Conservation (phyloP, 371 early-diverging fungal species). For the Rhizopus delemar region DNA sequence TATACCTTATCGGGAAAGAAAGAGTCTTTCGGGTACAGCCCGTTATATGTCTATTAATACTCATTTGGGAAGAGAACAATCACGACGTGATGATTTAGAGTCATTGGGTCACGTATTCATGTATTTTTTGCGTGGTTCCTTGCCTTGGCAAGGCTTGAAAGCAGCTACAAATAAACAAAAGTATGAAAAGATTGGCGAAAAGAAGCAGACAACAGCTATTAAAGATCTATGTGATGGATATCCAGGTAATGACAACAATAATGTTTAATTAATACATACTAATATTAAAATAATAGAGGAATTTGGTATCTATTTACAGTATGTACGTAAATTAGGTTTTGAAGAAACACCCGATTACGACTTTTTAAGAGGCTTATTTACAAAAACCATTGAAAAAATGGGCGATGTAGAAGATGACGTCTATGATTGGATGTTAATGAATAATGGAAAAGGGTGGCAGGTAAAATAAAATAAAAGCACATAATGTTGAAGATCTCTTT, state of each 20-base stretch:
- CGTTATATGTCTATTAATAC: slow-evolving; percentile 91
- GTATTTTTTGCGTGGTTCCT: slow-evolving; percentile 83
- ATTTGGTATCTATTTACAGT: slow-evolving; percentile 83
- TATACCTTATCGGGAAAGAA: slow-evolving; percentile 79
- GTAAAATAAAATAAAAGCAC: background rate
- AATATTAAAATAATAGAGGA: slow-evolving; percentile 41
- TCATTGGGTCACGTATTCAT: slow-evolving; percentile 89
- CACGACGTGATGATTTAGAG: slow-evolving; percentile 91
- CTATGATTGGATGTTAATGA: slow-evolving; percentile 88
- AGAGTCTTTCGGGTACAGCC: slow-evolving; percentile 86
- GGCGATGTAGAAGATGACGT: slow-evolving; percentile 81
- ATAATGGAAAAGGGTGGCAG: slow-evolving; percentile 55
- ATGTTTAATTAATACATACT: background rate
- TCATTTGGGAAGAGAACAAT: slow-evolving; percentile 83
- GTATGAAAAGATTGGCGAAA: slow-evolving; percentile 88
- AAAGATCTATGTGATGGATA: slow-evolving; percentile 77
- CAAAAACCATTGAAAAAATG: slow-evolving; percentile 67
- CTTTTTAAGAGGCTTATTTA: slow-evolving; percentile 77
- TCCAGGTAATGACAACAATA: slow-evolving; percentile 44
- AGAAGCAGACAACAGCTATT: slow-evolving; percentile 75
- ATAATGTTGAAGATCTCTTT: background rate
- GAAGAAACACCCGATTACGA: slow-evolving; percentile 63
- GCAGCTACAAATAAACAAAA: slow-evolving; percentile 90
- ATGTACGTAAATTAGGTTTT: slow-evolving; percentile 73
- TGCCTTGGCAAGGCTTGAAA: slow-evolving; percentile 93